Conservation (phyloP, 805 yeast genomes). For the Saccharomycopsis vini region DNA sequence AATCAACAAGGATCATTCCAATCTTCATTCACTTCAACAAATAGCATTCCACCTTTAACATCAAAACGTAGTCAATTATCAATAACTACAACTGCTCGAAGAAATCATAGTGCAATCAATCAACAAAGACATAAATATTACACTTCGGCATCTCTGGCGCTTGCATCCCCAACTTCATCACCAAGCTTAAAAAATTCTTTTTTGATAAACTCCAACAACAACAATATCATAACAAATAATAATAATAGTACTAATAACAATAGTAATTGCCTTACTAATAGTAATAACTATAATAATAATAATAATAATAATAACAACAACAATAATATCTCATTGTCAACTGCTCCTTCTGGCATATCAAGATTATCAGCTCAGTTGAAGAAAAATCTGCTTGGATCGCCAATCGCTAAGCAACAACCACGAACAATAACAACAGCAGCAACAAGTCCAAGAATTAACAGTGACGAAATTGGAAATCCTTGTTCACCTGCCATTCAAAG, state of each 20-base stretch:
- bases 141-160: background rate
- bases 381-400: too few species aligned
- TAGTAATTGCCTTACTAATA: too few species aligned
- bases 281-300: too few species aligned
- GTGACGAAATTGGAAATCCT: background rate
- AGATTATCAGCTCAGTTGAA: constrained; percentile 17
- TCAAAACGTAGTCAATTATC: constrained; percentile 1
- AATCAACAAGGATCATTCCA: too few species aligned
- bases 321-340: too few species aligned
- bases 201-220: too few species aligned
- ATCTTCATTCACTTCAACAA: too few species aligned
- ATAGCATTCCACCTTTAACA: background rate
- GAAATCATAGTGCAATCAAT: constrained; percentile 4
- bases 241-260: too few species aligned
- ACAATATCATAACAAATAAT: too few species aligned
- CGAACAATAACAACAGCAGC: background rate
- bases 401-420: too few species aligned
- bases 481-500: background rate
- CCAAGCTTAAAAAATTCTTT: too few species aligned
- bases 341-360: constrained; percentile 1
- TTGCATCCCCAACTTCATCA: background rate
- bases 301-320: too few species aligned
- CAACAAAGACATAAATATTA: constrained; percentile 15
- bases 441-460: background rate
- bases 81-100: background rate